phyloP scores from a whole-genome alignment of 106 monocot genomes.

The Dendrobium officinale region DNA sequence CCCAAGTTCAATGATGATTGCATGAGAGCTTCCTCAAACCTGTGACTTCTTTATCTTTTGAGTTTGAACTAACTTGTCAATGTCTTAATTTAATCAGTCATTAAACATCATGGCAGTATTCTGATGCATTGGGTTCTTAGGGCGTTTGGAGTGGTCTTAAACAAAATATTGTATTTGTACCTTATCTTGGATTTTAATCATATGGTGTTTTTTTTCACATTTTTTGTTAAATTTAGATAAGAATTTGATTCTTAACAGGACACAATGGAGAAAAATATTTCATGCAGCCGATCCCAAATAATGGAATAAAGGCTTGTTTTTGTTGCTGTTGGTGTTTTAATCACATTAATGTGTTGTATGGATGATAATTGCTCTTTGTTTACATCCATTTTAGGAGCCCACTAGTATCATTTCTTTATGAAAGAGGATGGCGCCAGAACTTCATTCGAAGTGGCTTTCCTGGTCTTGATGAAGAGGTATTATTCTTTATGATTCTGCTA shows the following conservation, averaged over 20 bases:
- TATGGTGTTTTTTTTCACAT: not conserved
- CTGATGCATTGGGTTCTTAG: not conserved
- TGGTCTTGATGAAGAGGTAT: constrained; percentile 91
- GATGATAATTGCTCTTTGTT: not conserved
- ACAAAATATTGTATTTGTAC: not conserved
- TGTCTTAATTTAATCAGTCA: not conserved
- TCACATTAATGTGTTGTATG: not conserved
- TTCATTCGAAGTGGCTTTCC: constrained; percentile 88
- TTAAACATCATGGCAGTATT: not conserved
- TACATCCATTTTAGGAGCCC: constrained; percentile 59
- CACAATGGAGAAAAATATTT: no score
- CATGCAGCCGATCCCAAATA: no score
- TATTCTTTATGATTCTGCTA: not conserved
- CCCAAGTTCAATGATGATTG: not conserved
- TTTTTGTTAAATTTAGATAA: not conserved
- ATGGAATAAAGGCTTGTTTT: no score
- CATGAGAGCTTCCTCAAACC: not conserved
- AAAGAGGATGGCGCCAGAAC: constrained; percentile 99
- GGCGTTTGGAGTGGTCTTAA: not conserved
- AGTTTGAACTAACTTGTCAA: not conserved
- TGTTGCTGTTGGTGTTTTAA: not conserved
- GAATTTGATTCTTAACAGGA: no score
- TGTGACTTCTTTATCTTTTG: not conserved
- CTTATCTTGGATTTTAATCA: no score
- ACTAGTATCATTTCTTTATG: constrained; percentile 94